phyloP scores from a whole-genome alignment of 1,139 yeast species.

The Taiozyma sp. region DNA sequence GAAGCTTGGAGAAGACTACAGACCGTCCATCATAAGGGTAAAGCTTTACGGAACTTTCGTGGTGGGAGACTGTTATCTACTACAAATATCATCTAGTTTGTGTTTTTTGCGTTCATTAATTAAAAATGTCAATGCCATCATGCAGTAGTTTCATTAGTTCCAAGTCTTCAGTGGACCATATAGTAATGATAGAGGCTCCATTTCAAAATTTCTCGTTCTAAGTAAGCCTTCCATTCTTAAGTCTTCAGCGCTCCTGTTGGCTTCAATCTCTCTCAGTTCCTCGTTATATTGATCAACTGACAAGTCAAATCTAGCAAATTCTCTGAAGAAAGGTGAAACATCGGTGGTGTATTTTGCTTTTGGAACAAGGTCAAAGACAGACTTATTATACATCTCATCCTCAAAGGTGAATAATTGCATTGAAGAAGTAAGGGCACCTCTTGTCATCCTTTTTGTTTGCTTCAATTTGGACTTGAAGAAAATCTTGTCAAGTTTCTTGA shows the following conservation, averaged over 20 bases:
- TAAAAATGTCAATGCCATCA: background rate
- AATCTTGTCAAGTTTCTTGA: slow-evolving; percentile 9
- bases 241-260: background rate
- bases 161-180: slow-evolving; percentile 3
- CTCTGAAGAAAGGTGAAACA: slow-evolving; percentile 20
- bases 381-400: slow-evolving; percentile 4
- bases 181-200: background rate
- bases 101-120: background rate
- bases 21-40: slow-evolving; percentile 49
- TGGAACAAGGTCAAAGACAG: slow-evolving; percentile 14
- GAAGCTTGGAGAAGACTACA: slow-evolving; percentile 92
- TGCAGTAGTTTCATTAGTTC: background rate
- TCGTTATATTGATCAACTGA: background rate
- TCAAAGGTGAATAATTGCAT: slow-evolving; percentile 5
- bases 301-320: slow-evolving; percentile 15
- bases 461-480: slow-evolving; percentile 12
- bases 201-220: slow-evolving; percentile 2
- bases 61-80: slow-evolving; percentile 53
- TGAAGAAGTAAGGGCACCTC: slow-evolving; percentile 7
- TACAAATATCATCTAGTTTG: slow-evolving; percentile 25
- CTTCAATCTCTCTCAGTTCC: background rate
- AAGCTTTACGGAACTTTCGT: slow-evolving; percentile 65
- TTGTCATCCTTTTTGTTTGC: slow-evolving; percentile 10
- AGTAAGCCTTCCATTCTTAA: background rate
- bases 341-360: slow-evolving; percentile 10